These are phyloP conservation scores for Claviceps lovelessii DNA, from an alignment of 2,329 filamentous ascomycete genomes.

Conservation along the genomic window DNA sequence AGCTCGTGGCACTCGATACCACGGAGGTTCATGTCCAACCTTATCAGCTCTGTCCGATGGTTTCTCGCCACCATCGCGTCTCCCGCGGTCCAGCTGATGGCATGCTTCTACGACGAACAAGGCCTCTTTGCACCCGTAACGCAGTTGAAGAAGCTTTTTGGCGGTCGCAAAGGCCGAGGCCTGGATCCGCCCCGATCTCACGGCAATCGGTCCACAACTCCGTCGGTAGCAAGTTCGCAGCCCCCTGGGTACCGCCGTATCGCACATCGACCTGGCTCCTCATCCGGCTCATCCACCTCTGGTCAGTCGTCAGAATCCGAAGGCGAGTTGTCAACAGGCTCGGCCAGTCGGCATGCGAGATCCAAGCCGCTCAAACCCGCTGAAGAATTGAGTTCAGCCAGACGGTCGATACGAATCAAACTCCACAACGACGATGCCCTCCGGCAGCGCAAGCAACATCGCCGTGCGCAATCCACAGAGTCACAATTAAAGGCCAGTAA, in stretches of 20 bases:
- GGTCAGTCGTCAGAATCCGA: slow-evolving; percentile 60
- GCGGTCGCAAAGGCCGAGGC: slow-evolving; percentile 25
- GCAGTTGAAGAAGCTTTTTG: slow-evolving; percentile 54
- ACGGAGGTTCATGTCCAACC: slow-evolving; percentile 52
- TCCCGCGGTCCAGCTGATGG: slow-evolving; percentile 69
- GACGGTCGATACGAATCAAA: slow-evolving; percentile 82
- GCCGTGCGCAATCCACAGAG: slow-evolving; percentile 40
- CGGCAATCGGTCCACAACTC: background rate
- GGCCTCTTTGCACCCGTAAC: slow-evolving; percentile 66
- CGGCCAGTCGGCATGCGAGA: slow-evolving; percentile 37
- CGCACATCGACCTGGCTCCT: slow-evolving; percentile 13
- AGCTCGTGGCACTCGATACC: slow-evolving; percentile 44
- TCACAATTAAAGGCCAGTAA: slow-evolving; percentile 28
- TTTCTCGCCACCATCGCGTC: slow-evolving; percentile 65
- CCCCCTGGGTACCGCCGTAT: slow-evolving; percentile 16
- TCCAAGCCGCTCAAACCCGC: slow-evolving; percentile 45
- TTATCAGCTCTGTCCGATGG: slow-evolving; percentile 65
- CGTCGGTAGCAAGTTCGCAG: slow-evolving; percentile 3
- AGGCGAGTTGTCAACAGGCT: slow-evolving; percentile 31
- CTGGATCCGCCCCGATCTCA: slow-evolving; percentile 12
- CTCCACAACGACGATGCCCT: slow-evolving; percentile 67
- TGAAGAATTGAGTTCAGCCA: slow-evolving; percentile 50
- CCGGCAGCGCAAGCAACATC: slow-evolving; percentile 58
- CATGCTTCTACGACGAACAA: slow-evolving; percentile 68
- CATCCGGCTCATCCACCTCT: slow-evolving; percentile 39